Conservation (phyloP, 2,329 filamentous ascomycete species). For the Podosphaera xanthii region DNA sequence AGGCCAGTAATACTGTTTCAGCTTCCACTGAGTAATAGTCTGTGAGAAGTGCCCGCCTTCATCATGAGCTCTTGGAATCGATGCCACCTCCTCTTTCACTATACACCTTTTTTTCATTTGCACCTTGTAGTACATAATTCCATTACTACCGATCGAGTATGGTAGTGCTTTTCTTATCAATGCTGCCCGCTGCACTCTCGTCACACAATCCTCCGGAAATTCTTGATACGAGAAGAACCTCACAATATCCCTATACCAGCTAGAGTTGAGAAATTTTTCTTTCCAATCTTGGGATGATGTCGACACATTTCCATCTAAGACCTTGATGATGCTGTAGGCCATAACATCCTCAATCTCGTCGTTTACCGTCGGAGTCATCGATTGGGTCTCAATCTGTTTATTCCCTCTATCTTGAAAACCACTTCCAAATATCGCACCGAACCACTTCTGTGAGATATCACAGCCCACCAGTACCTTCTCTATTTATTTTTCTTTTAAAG, state of each 20-base stretch:
- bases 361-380: no score
- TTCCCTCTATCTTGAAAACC: not conserved
- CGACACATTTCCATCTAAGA: not conserved
- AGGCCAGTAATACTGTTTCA: not conserved
- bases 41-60: not conserved
- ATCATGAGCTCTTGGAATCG: not conserved
- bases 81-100: not conserved
- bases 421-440: not conserved
- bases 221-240: no score
- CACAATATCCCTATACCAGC: not conserved
- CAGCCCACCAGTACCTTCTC: not conserved
- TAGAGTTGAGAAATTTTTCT: not conserved
- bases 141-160: no score
- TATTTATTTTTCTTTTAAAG: not conserved
- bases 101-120: not conserved
- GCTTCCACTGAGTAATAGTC: not conserved
- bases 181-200: not conserved
- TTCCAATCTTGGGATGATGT: not conserved
- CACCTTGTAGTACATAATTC: no score
- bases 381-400: no score
- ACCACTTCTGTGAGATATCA: not conserved
- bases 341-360: not conserved
- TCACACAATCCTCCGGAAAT: not conserved
- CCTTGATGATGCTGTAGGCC: not conserved
- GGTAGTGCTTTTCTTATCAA: not conserved